Evolutionary conservation across 176 grass and related monocot species (phyloP).

Genomic region (Musa itinerans): DNA sequence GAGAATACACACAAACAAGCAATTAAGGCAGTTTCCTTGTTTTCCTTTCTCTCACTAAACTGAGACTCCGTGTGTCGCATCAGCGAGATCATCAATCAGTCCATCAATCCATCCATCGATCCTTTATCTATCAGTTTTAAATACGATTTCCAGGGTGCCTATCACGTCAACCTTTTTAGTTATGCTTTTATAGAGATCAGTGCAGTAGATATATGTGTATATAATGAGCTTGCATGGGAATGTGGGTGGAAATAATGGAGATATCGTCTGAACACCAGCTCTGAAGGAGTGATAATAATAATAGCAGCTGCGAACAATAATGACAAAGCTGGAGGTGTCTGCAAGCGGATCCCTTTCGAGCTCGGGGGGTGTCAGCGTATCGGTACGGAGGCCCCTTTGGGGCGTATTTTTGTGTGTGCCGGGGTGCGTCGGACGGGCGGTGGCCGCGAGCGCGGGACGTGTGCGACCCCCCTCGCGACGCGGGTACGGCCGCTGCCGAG

Average conservation of each 20-base stretch:
- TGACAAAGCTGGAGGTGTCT: background rate
- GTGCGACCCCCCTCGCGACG: background rate
- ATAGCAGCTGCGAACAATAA: background rate
- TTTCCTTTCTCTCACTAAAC: conserved; percentile 11
- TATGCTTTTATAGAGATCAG: background rate
- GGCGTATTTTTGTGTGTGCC: too few relatives aligned
- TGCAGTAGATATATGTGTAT: background rate
- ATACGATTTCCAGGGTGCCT: conserved; percentile 20
- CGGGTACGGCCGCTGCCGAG: background rate
- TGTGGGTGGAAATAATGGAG: background rate
- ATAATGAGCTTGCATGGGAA: background rate
- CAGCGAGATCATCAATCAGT: conserved; percentile 31
- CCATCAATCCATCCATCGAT: conserved; percentile 15
- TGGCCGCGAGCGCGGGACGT: background rate
- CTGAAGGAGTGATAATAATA: conserved; percentile 1
- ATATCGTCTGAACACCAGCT: background rate
- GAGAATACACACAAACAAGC: background rate
- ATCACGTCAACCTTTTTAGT: conserved; percentile 19
- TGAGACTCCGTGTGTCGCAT: conserved; percentile 4
- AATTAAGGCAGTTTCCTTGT: conserved; percentile 8
- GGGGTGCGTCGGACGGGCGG: background rate
- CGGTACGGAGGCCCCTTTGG: conserved; percentile 23
- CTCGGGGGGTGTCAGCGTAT: conserved; percentile 34
- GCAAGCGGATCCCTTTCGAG: conserved; percentile 32
- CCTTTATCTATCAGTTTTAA: conserved; percentile 29